These are phyloP conservation scores for Eucalyptus globulus DNA, from an alignment of 345 rosid species.

Conservation along the genomic window DNA sequence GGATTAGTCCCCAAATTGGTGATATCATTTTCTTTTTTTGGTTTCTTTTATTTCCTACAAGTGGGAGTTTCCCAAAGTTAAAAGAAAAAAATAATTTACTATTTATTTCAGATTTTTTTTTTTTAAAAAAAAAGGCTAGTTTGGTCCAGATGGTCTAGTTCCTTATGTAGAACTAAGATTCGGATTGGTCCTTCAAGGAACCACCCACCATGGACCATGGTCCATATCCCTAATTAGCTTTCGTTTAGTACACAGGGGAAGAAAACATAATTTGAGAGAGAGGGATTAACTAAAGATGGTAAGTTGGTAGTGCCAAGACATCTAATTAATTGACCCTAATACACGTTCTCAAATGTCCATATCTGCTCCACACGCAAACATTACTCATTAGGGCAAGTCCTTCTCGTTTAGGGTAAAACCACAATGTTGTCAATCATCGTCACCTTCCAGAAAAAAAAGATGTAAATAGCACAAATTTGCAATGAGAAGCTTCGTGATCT, in stretches of 20 bases:
- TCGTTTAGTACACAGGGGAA: background rate
- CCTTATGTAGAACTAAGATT: background rate
- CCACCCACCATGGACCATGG: background rate
- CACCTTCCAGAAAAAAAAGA: background rate
- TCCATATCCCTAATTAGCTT: background rate
- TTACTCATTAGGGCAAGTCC: background rate
- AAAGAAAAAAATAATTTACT: background rate
- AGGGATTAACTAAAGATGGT: background rate
- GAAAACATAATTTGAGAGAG: background rate
- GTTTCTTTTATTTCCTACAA: background rate
- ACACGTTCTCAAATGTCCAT: background rate
- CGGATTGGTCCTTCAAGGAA: background rate
- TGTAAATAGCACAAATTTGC: background rate
- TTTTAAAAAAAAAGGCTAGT: fast-evolving
- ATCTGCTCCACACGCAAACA: background rate
- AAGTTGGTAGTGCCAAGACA: background rate
- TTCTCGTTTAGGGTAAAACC: background rate
- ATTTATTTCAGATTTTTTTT: background rate
- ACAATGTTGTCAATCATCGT: background rate
- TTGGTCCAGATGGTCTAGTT: background rate
- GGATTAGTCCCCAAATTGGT: fast-evolving
- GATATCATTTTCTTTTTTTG: background rate
- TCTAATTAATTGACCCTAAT: background rate
- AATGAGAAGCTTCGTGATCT: background rate
- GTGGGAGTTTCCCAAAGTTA: background rate